Base-by-base conservation (phyloP, 108 stramenopile genomes). In the Skeletonema marinoi region DNA sequence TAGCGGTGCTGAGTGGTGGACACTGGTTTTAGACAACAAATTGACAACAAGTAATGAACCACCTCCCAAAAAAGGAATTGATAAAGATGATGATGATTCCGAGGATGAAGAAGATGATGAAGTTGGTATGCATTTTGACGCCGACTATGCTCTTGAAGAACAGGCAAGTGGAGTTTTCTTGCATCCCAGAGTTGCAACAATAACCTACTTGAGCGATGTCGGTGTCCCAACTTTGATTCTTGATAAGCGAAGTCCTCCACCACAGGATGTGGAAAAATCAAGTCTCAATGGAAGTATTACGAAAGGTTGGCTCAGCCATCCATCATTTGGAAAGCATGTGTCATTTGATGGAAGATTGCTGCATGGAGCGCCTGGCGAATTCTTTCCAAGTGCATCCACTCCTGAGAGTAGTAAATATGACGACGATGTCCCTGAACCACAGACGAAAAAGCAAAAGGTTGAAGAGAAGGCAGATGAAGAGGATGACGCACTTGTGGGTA, bases 1-100 rank as follows among this genome's bases (percentile, higher is more conserved):
- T 73, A 88, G 87, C 42, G 96, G 96, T 30, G 94, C 94, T 8
- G 93, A 97, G 65, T 97, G 96, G 96, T 97, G 96, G 96, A 95
- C 94, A 25, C 78, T 94, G 61, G 94, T 94, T 39, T 78, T 97
- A 62, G 92, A 96, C 63, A 51, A 51, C 50, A 51, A 51, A 7
- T 19, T 4, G 4, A 66, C 70, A 32, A 67, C 66, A 21, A 76
- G 62, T 42, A 60, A 80, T 51, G 60, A 82, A 6, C 50, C 74
- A n/a, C 42, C 36, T 39, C 35, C 32, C 11, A 69, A 67, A 39
- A 68, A 50, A 60, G 68, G 32, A 31, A 65, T 32, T 60, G 74
- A 81, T 10, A 70, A 74, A 8, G 83, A 68, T 11, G 82, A 78
- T 11, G 78, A 71, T 4, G 86, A 80, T 14, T 84, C 84, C 46